These are phyloP conservation scores for Xylariaceae sp. DNA, from an alignment of 2,329 filamentous ascomycete species.

Conservation along the genomic window DNA sequence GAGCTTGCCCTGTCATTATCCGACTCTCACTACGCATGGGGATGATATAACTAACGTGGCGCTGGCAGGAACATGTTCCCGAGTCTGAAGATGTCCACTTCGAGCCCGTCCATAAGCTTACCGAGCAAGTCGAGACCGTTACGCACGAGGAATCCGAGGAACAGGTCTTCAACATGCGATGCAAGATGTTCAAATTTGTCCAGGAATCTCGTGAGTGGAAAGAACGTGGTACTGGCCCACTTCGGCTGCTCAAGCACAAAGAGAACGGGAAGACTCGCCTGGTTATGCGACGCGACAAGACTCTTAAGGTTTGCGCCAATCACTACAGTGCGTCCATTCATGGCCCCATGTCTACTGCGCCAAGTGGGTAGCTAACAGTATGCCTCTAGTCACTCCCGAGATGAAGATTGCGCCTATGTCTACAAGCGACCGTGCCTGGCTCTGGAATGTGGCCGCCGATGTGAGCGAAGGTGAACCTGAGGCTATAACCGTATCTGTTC, in stretches of 20 bases:
- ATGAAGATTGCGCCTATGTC: constrained; percentile 99
- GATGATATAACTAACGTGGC: constrained; percentile 20
- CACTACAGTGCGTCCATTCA: constrained; percentile 81
- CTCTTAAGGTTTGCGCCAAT: constrained; percentile 99
- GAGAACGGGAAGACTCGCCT: constrained; percentile 97
- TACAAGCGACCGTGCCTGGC: constrained; percentile 97
- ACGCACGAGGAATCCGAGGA: constrained; percentile 99
- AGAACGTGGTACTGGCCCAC: constrained; percentile 96
- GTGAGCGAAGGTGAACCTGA: constrained; percentile 98
- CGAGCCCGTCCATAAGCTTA: constrained; percentile 93
- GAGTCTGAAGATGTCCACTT: constrained; percentile 96
- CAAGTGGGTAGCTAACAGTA: constrained; percentile 20
- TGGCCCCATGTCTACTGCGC: neutral
- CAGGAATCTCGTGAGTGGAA: constrained; percentile 95
- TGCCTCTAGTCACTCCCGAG: constrained; percentile 80
- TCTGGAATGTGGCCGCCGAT: constrained; percentile 98
- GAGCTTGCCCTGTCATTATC: constrained; percentile 27
- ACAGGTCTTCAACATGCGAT: constrained; percentile 98
- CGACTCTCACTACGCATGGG: neutral
- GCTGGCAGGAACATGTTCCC: constrained; percentile 65
- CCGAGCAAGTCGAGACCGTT: constrained; percentile 95
- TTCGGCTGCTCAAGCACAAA: constrained; percentile 96
- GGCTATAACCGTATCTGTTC: constrained; percentile 93
- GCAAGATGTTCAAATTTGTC: constrained; percentile 99
- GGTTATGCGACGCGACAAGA: constrained; percentile 99